Evolutionary conservation across 345 rosid genomes (phyloP), one percentile per base, ranked within the genome.

Genomic region (Syzygium aromaticum): DNA sequence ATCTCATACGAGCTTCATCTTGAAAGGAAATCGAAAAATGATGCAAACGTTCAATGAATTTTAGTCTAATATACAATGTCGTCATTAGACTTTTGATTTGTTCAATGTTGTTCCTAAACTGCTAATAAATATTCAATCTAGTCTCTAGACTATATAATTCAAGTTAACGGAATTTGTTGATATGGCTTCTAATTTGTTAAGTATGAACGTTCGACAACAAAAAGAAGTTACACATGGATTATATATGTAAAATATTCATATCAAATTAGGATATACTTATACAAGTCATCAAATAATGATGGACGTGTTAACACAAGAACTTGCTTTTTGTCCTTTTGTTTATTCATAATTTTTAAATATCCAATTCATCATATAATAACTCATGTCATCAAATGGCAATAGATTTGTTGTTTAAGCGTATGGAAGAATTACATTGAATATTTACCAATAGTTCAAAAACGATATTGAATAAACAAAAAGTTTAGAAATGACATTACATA

Each of bases 41-140:
- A 2, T 1, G 1, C 30, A 15, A 15, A 33, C 7, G 40, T 3
- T 64, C 16, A 4, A 2, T 28, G 0, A 30, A 64, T 5, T 64
- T 64, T 64, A 11, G 3, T 30, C 11, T 15, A 64, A 64, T 64
- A 1, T 17, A 8, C 16, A 64, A 30, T 64, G 1, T 2, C 0
- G 0, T 30, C 3, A 8, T 2, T 30, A 64, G 15, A 30, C 0
- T 28, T 64, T 64, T 64, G 11, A 64, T 64, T 64, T 28, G 16
- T 28, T 64, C 0, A 28, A 64, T 15, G 4, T 28, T 0, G 1
- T 7, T 64, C 38, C 10, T 64, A 64, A 64, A 64, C 2, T 30
- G 15, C 9, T 30, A 30, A 17, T 64, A 30, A 64, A 64, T 28
- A 16, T 64, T 28, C 19, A 64, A 15, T 64, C 28, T 0, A 7